Percentiles rank a stretch among this genome's conserved stretches.
Conservation (phyloP, 768 basidiomycete species). For the Macrolepiota fuliginosa region DNA sequence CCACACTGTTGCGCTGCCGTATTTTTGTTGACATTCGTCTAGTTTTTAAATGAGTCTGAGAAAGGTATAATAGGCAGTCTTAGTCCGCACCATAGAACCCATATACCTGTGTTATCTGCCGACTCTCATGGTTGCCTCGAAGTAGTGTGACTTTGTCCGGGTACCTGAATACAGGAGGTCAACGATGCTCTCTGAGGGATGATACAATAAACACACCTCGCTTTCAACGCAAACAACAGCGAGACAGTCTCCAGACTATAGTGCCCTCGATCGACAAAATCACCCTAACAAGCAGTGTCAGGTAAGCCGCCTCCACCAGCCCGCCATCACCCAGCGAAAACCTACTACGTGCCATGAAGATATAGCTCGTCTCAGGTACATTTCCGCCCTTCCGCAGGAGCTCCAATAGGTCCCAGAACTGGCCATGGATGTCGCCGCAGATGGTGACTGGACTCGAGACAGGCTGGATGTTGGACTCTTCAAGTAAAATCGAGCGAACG, state of each 20-base stretch:
- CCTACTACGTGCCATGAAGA: constrained; percentile 86
- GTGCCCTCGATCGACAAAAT: constrained; percentile 96
- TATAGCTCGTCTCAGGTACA: constrained; percentile 87
- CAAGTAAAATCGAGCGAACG: constrained; percentile 85
- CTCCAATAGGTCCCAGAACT: constrained; percentile 96
- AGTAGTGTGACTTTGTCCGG: constrained; percentile 91
- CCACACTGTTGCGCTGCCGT: constrained; percentile 94
- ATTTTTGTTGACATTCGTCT: constrained; percentile 99
- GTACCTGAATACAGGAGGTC: constrained; percentile 49
- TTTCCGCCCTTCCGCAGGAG: constrained; percentile 82
- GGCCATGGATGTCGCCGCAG: constrained; percentile 96
- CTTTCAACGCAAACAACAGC: constrained; percentile 84
- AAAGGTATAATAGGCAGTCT: not conserved
- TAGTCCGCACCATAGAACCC: constrained; percentile 89
- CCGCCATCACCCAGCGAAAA: constrained; percentile 24
- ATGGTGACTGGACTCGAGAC: constrained; percentile 93
- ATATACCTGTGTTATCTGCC: constrained; percentile 98
- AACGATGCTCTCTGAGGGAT: constrained; percentile 3
- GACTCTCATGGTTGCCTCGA: constrained; percentile 93
- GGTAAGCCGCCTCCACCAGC: constrained; percentile 22
- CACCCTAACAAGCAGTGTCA: constrained; percentile 57
- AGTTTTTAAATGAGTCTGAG: constrained; percentile 4
- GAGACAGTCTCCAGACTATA: constrained; percentile 96
- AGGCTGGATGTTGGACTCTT: constrained; percentile 97
- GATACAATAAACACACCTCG: constrained; percentile 48